These are phyloP conservation scores for Yamadazyma sp. DNA, from an alignment of 805 yeast genomes.

Conservation along the genomic window DNA sequence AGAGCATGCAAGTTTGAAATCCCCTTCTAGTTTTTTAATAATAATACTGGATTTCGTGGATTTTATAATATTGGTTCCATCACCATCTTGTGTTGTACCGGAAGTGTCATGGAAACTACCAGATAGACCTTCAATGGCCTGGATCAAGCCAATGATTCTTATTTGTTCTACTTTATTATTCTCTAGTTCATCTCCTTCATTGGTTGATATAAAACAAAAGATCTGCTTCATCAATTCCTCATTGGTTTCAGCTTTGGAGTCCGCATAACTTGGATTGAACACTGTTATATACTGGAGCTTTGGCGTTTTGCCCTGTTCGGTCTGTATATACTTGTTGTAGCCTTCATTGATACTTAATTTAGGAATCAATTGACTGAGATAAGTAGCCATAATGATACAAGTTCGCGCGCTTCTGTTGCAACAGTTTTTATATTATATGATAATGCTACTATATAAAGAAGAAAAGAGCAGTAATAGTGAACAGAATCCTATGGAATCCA, in stretches of 20 bases:
- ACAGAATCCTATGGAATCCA: conserved; percentile 33
- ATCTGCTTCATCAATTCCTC: conserved; percentile 32
- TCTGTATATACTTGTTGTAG: conserved; percentile 11
- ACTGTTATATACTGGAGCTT: conserved; percentile 18
- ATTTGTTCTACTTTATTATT: conserved; percentile 21
- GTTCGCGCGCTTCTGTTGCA: no score
- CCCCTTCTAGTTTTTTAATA: conserved; percentile 21
- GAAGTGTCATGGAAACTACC: conserved; percentile 17
- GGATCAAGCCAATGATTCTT: conserved; percentile 31
- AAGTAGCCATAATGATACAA: conserved; percentile 13
- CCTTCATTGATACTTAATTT: conserved; percentile 15
- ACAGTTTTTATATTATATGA: no score
- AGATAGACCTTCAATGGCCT: conserved; percentile 34
- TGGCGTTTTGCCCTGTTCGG: conserved; percentile 13
- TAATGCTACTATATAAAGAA: no score
- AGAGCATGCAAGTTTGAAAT: conserved; percentile 26
- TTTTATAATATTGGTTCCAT: conserved; percentile 16
- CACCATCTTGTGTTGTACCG: background rate
- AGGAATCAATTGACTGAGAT: conserved; percentile 29
- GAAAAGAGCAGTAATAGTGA: background rate
- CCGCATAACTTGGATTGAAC: conserved; percentile 29
- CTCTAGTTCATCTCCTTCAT: conserved; percentile 9
- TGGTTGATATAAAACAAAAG: conserved; percentile 24
- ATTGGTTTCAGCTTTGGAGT: conserved; percentile 23
- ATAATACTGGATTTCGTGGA: conserved; percentile 24